Evolutionary conservation across 352 stramenopile species (phyloP).

Genomic region (Globisporangium okanoganense): DNA sequence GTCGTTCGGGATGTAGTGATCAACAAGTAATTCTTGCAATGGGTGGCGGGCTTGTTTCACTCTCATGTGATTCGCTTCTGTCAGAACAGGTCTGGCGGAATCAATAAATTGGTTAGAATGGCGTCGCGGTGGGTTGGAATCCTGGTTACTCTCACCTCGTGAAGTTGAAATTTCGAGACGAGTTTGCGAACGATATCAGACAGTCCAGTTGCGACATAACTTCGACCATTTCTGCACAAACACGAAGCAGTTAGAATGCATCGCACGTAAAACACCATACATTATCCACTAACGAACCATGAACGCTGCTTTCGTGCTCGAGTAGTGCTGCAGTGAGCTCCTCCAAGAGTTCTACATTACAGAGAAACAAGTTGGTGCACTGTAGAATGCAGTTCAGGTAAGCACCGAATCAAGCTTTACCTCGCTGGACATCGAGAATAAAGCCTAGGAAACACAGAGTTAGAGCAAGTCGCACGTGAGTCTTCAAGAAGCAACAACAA

Average conservation of each 20-base stretch:
- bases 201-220: conserved; percentile 70
- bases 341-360: conserved; percentile 55
- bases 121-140: not conserved
- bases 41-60: conserved; percentile 67
- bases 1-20: conserved; percentile 84
- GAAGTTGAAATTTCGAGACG: conserved; percentile 73
- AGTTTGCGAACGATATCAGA: conserved; percentile 59
- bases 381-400: not conserved
- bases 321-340: conserved; percentile 70
- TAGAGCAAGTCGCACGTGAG: conserved; percentile 10
- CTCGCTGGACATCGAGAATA: conserved; percentile 77
- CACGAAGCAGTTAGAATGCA: conserved; percentile 2
- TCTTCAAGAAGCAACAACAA: not conserved
- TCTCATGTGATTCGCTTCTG: conserved; percentile 40
- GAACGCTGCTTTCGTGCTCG: conserved; percentile 64
- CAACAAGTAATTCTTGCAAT: conserved; percentile 80
- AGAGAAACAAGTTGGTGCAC: not conserved
- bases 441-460: conserved; percentile 35
- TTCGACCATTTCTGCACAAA: conserved; percentile 58
- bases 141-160: conserved; percentile 30
- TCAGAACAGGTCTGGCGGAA: conserved; percentile 40
- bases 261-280: not conserved
- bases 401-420: conserved; percentile 23
- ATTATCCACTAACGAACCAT: conserved; percentile 28
- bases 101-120: not conserved